Evolutionary conservation across 306 rosid genomes (phyloP).

Genomic region (Ochetophila trinervis): DNA sequence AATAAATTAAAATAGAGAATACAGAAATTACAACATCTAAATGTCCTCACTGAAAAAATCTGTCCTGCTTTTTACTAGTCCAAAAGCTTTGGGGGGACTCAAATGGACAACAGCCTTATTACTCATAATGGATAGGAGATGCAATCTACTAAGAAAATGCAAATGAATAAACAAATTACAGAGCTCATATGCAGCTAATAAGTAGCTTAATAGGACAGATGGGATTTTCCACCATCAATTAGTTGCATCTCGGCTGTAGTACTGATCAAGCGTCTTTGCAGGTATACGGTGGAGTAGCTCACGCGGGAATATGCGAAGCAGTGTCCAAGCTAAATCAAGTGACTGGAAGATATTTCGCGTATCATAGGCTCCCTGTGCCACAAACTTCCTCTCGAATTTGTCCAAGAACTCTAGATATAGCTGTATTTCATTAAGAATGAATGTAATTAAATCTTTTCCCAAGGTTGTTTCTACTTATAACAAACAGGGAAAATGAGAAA

Average conservation of each 20-base stretch:
- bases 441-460: constrained; percentile 12
- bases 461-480: constrained; percentile 4
- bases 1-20: constrained; percentile 21
- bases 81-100: constrained; percentile 34
- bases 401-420: constrained; percentile 98
- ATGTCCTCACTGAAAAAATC: constrained; percentile 36
- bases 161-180: constrained; percentile 41
- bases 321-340: constrained; percentile 96
- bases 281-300: constrained; percentile 99
- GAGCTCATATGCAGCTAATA: constrained; percentile 34
- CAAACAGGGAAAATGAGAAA: constrained; percentile 11
- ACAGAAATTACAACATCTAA: constrained; percentile 45
- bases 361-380: constrained; percentile 93
- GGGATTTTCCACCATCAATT: constrained; percentile 46
- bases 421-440: constrained; percentile 39
- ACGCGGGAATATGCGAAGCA: constrained; percentile 97
- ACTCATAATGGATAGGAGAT: constrained; percentile 36
- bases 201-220: constrained; percentile 26
- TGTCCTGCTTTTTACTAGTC: constrained; percentile 21
- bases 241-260: constrained; percentile 83
- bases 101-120: constrained; percentile 44
- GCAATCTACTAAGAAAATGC: constrained; percentile 29
- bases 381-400: constrained; percentile 98
- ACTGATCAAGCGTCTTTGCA: constrained; percentile 88
- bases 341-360: constrained; percentile 98